These are phyloP conservation scores for Chytriomyces confervae DNA, from an alignment of 192 early-diverging fungal species.

Conservation along the genomic window DNA sequence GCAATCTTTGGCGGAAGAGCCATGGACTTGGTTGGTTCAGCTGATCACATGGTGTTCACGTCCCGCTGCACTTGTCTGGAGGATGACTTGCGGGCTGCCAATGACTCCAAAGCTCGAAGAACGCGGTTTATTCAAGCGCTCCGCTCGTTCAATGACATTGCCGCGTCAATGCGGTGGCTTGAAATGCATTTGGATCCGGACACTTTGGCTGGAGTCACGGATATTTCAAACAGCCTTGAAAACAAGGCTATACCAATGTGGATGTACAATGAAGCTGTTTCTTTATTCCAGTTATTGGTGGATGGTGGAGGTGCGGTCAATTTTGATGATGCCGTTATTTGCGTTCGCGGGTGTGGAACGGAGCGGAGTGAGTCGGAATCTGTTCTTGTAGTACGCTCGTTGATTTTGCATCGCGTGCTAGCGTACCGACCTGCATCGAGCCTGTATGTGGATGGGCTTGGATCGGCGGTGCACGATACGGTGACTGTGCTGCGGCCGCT, in stretches of 20 bases:
- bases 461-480: neutral
- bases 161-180: conserved; percentile 16
- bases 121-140: neutral
- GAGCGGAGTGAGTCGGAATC: neutral
- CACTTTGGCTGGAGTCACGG: neutral
- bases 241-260: neutral
- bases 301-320: neutral
- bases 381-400: neutral
- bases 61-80: neutral
- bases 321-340: neutral
- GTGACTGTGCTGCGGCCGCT: conserved; percentile 18
- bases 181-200: neutral
- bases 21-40: conserved; percentile 13
- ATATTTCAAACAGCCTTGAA: conserved; percentile 2
- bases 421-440: conserved; percentile 13
- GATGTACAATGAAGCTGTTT: conserved; percentile 5
- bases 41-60: neutral
- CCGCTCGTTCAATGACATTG: neutral
- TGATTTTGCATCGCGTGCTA: conserved; percentile 14
- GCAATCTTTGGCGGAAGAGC: conserved; percentile 21
- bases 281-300: conserved; percentile 10
- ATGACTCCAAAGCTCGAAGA: neutral
- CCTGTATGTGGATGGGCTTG: conserved; percentile 17
- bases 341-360: neutral
- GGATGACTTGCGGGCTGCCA: neutral